These are phyloP conservation scores for Picea mariana DNA, from an alignment of 83 land plant genomes.

Conservation along the genomic window DNA sequence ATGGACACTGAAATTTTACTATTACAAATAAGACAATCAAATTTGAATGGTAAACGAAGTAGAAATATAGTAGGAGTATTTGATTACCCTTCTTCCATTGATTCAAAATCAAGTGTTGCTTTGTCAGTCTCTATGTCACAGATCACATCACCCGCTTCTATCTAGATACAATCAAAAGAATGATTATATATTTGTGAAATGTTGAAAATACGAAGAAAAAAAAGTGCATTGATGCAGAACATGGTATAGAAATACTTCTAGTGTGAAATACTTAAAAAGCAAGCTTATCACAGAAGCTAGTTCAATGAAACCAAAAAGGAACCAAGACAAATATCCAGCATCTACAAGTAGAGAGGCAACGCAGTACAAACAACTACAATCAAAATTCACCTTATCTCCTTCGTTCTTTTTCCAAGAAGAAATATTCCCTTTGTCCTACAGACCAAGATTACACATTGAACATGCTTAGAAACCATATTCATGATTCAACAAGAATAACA, in stretches of 20 bases:
- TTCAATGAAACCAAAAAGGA: background rate
- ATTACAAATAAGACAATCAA: background rate
- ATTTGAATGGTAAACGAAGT: too few relatives aligned
- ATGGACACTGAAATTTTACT: background rate
- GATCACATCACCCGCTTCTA: slow-evolving; percentile 89
- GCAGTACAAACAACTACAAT: background rate
- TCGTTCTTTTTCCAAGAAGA: slow-evolving; percentile 81
- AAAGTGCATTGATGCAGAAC: background rate
- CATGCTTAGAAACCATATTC: slow-evolving; percentile 9
- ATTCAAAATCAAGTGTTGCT: slow-evolving; percentile 91
- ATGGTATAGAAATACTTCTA: background rate
- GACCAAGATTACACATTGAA: slow-evolving; percentile 4
- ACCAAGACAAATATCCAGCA: background rate
- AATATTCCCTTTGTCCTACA: slow-evolving; percentile 83
- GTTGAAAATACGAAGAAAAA: background rate
- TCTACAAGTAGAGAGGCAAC: background rate
- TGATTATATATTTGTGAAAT: background rate
- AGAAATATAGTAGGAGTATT: too few relatives aligned
- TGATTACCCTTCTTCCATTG: slow-evolving; percentile 89
- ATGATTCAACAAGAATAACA: background rate
- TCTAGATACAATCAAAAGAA: slow-evolving; percentile 32
- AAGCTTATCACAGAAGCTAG: slow-evolving; percentile 2
- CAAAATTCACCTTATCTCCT: slow-evolving; percentile 73
- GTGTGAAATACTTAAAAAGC: background rate
- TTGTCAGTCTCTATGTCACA: slow-evolving; percentile 97